Percentiles rank a stretch among this genome's conserved stretches.
phyloP scores from a whole-genome alignment of 441 rosid genomes.

The Euphorbia schlechtendalii region DNA sequence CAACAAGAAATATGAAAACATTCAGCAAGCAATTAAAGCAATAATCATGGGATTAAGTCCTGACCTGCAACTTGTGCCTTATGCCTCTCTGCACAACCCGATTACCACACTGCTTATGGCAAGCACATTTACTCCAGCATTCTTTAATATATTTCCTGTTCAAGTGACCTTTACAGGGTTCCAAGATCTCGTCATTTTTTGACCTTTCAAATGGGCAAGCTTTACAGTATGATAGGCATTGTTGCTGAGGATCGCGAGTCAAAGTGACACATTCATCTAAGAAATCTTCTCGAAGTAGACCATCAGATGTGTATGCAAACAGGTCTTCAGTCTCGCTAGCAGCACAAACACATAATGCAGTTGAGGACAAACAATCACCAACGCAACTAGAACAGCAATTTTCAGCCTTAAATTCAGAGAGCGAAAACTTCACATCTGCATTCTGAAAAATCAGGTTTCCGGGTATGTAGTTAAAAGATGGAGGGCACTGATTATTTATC shows the following conservation, averaged over 20 bases:
- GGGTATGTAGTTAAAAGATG: conserved; percentile 54
- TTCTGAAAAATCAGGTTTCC: conserved; percentile 46
- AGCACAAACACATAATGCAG: conserved; percentile 49
- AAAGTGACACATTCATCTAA: conserved; percentile 54
- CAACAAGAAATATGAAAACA: background rate
- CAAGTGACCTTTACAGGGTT: conserved; percentile 83
- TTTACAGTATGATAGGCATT: conserved; percentile 43
- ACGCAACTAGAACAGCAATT: conserved; percentile 61
- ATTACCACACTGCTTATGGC: conserved; percentile 73
- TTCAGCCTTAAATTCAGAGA: conserved; percentile 44
- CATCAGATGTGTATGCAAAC: conserved; percentile 52
- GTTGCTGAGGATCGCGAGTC: conserved; percentile 51
- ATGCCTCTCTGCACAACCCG: conserved; percentile 88
- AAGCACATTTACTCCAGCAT: conserved; percentile 92
- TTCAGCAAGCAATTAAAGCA: background rate
- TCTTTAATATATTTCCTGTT: conserved; percentile 70
- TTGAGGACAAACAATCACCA: conserved; percentile 60
- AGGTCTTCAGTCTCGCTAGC: conserved; percentile 32
- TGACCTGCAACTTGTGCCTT: conserved; percentile 68
- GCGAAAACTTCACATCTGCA: conserved; percentile 56
- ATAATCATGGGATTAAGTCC: background rate
- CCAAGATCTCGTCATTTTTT: conserved; percentile 41
- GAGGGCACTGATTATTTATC: conserved; percentile 47
- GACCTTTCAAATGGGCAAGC: conserved; percentile 71
- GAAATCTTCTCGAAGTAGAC: conserved; percentile 53